Conservation (phyloP, 257 asterid species). For the Scutellaria barbata region DNA sequence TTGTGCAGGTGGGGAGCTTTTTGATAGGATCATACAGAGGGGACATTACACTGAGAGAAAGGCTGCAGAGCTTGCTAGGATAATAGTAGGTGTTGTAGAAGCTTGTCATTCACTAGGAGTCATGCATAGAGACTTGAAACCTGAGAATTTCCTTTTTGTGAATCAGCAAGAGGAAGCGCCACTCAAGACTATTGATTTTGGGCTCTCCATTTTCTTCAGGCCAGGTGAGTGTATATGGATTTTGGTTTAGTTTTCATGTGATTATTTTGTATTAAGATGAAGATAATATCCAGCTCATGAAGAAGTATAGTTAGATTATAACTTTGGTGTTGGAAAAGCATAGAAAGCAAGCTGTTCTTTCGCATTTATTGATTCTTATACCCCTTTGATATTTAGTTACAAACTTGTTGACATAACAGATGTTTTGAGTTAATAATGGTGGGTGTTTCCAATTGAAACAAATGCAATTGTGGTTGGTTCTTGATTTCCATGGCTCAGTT, state of each 20-base stretch:
- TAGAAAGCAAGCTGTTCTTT: too few species aligned
- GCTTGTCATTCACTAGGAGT: slow-evolving; percentile 91
- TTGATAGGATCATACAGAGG: slow-evolving; percentile 76
- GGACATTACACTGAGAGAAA: slow-evolving; percentile 87
- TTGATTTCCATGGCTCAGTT: too few species aligned
- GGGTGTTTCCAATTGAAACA: too few species aligned
- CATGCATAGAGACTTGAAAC: slow-evolving; percentile 93
- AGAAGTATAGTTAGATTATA: not conserved
- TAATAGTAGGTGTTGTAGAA: slow-evolving; percentile 73
- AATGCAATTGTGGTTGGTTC: too few species aligned
- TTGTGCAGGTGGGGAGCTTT: slow-evolving; percentile 92
- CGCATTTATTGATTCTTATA: too few species aligned
- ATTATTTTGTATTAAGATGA: slow-evolving; percentile 9
- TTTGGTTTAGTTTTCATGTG: slow-evolving; percentile 1
- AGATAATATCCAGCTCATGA: not conserved
- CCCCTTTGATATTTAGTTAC: too few species aligned
- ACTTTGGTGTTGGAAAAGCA: too few species aligned
- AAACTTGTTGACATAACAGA: too few species aligned
- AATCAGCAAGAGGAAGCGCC: slow-evolving; percentile 75
- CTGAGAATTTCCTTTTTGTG: slow-evolving; percentile 85
- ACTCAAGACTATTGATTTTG: slow-evolving; percentile 85
- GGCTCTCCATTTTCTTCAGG: slow-evolving; percentile 78
- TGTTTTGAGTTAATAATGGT: too few species aligned
- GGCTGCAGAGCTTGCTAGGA: slow-evolving; percentile 82
- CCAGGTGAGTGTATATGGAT: slow-evolving; percentile 57